Evolutionary conservation across 805 yeast species (phyloP).

Genomic region (Yamadazyma kitorensis): DNA sequence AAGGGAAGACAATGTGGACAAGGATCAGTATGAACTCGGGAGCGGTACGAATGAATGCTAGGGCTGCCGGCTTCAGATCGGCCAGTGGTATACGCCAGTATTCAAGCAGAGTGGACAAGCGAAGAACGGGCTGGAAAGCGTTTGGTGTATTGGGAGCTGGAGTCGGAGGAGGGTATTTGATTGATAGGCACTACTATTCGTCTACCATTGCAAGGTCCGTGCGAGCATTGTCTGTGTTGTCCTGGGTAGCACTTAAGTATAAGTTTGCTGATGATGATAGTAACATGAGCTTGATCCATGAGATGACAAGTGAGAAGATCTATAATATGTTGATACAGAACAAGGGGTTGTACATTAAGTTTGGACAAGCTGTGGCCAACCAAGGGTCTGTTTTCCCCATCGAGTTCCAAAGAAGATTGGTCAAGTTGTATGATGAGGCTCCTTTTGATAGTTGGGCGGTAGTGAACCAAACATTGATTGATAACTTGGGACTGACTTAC

Average conservation of each 20-base stretch:
- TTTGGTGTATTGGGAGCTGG: too few relatives aligned
- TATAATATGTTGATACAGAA: slow-evolving; percentile 27
- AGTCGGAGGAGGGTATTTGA: slow-evolving; percentile 1
- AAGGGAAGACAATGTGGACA: too few relatives aligned
- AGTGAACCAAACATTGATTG: slow-evolving; percentile 37
- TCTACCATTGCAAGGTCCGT: slow-evolving; percentile 52
- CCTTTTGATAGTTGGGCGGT: slow-evolving; percentile 54
- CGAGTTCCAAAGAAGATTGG: slow-evolving; percentile 58
- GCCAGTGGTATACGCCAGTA: too few relatives aligned
- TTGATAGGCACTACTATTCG: slow-evolving; percentile 24
- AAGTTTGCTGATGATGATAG: slow-evolving; percentile 38
- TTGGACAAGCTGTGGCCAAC: slow-evolving; percentile 78
- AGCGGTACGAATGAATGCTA: too few relatives aligned
- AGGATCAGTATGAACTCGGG: too few relatives aligned
- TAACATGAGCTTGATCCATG: slow-evolving; percentile 62
- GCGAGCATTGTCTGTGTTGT: slow-evolving; percentile 47
- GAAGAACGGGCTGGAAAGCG: too few relatives aligned
- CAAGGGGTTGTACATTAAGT: slow-evolving; percentile 60
- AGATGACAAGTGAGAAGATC: slow-evolving; percentile 46
- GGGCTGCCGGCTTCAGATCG: too few relatives aligned
- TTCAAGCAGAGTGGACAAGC: too few relatives aligned
- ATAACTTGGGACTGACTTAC: slow-evolving; percentile 14
- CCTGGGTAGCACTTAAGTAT: slow-evolving; percentile 59
- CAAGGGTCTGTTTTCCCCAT: slow-evolving; percentile 68
- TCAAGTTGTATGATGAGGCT: slow-evolving; percentile 63